A percentile compares a stretch with the other conserved stretches of the same genome.
phyloP scores from a whole-genome alignment of 371 early-diverging fungal genomes.

The Paraphysoderma sedebokerense region DNA sequence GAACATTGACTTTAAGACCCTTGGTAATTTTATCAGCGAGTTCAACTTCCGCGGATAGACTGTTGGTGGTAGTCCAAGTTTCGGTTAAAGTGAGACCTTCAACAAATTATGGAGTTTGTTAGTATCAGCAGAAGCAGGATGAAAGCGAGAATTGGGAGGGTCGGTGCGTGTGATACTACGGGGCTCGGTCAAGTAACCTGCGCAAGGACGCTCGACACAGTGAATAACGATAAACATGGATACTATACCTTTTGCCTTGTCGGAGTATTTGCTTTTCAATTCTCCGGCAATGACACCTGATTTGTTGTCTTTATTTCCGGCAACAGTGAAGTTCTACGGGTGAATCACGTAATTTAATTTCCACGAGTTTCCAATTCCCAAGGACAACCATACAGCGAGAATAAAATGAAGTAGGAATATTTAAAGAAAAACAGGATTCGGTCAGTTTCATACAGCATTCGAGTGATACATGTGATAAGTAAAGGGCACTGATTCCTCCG shows the following conservation, averaged over 20 bases:
- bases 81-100: conserved; percentile 65
- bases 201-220: background rate
- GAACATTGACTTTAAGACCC: conserved; percentile 56
- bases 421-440: too few relatives aligned
- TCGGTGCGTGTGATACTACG: too few relatives aligned
- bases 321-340: conserved; percentile 90
- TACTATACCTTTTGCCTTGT: conserved; percentile 60
- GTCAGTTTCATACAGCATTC: too few relatives aligned
- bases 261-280: conserved; percentile 87
- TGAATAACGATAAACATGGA: background rate
- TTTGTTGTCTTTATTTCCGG: conserved; percentile 85
- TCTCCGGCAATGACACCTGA: conserved; percentile 84
- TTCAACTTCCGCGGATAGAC: conserved; percentile 80
- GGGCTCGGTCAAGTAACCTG: too few relatives aligned
- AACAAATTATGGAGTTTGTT: background rate
- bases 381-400: too few relatives aligned
- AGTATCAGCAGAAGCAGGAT: background rate
- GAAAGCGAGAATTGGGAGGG: too few relatives aligned
- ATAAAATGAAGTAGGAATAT: too few relatives aligned
- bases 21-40: conserved; percentile 82
- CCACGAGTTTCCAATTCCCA: too few relatives aligned
- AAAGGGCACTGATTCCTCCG: too few relatives aligned
- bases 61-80: conserved; percentile 86
- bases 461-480: too few relatives aligned
- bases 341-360: too few relatives aligned